Base-by-base conservation (phyloP, 805 yeast species). In the Candida takata region DNA sequence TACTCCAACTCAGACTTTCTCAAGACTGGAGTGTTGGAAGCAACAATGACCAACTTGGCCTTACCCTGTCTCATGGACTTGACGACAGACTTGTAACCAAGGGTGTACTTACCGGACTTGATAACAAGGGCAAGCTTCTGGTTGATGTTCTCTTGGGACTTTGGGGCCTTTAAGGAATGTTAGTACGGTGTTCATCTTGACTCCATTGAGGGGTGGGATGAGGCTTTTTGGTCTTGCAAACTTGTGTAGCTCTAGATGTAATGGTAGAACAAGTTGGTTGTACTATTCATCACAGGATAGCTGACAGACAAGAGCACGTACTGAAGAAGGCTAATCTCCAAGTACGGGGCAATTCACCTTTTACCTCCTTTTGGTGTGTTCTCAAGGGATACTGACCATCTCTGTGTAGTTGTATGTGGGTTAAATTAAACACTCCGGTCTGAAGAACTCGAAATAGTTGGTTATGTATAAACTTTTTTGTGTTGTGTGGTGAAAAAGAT, bases 1-100 rank as follows among this genome's bases (percentile, higher is more conserved):
- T 92, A 92, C 80, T 92, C 98, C 70, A 92, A 81, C 82, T 92
- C 99, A 58, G 97, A 86, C 79, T 92, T 90, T 83, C 97, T 90
- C 72, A 92, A 84, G 62, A 90, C 95, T 75, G 98, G 98, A 64
- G 97, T 92, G 92, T 92, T 92, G 68, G 94, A 92, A 62, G 99
- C 95, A 64, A 92, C 79, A 75, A 92, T 83, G 67, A 92, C 75
- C 70, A 92, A 81, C 85, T 92, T 92, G 60, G 98, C 95, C 81
- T 90, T 90, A 67, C 96, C 97, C 70, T 85, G 85, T 79, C 99
- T 88, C 69, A 92, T 78, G 59, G 97, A 74, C 85, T 92, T 92
- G 71, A 92, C 82, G 69, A 94, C 90, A 58, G 97, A 85, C 79
- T 90, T 90, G 95, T 87, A 92, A 67, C 98, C 98, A 62, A 92